Conservation (phyloP, 371 early-diverging fungal species). For the Apophysomyces trapeziformis region DNA sequence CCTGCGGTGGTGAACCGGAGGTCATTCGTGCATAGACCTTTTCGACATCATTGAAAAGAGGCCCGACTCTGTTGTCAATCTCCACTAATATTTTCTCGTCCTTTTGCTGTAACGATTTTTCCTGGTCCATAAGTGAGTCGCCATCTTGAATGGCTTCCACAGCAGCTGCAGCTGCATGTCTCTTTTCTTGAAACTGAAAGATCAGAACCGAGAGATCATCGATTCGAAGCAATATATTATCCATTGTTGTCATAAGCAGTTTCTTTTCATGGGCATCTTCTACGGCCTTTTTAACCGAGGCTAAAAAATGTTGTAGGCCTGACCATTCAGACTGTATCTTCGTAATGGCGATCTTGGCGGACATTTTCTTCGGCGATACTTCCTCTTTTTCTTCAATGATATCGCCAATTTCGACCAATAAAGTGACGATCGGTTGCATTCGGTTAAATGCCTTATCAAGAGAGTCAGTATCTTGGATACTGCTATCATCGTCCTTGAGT, state of each 20-base stretch:
- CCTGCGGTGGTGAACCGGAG: slow-evolving; percentile 35
- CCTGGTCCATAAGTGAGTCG: slow-evolving; percentile 10
- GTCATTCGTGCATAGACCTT: slow-evolving; percentile 53
- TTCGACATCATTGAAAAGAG: slow-evolving; percentile 54
- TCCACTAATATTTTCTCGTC: slow-evolving; percentile 39
- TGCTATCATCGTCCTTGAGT: slow-evolving; percentile 41
- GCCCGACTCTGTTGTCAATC: slow-evolving; percentile 58
- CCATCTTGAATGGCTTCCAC: slow-evolving; percentile 14
- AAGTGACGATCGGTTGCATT: slow-evolving; percentile 54
- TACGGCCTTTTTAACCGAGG: slow-evolving; percentile 39
- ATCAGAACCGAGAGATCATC: slow-evolving; percentile 46
- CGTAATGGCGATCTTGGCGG: slow-evolving; percentile 29
- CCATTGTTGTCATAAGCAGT: slow-evolving; percentile 28
- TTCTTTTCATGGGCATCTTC: slow-evolving; percentile 25
- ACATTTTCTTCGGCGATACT: slow-evolving; percentile 17
- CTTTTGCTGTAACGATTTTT: slow-evolving; percentile 18
- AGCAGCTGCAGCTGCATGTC: slow-evolving; percentile 30
- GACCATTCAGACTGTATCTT: slow-evolving; percentile 57
- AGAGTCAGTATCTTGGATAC: slow-evolving; percentile 38
- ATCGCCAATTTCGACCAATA: slow-evolving; percentile 51
- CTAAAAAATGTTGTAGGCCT: slow-evolving; percentile 45
- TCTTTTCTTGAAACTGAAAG: slow-evolving; percentile 50
- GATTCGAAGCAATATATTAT: slow-evolving; percentile 35
- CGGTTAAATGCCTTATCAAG: slow-evolving; percentile 47
- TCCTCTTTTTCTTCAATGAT: slow-evolving; percentile 33